Evolutionary conservation across 2,329 filamentous ascomycete genomes (phyloP), one percentile per base, ranked within the genome.

Genomic region (Phaeosphaeriaceae sp.): DNA sequence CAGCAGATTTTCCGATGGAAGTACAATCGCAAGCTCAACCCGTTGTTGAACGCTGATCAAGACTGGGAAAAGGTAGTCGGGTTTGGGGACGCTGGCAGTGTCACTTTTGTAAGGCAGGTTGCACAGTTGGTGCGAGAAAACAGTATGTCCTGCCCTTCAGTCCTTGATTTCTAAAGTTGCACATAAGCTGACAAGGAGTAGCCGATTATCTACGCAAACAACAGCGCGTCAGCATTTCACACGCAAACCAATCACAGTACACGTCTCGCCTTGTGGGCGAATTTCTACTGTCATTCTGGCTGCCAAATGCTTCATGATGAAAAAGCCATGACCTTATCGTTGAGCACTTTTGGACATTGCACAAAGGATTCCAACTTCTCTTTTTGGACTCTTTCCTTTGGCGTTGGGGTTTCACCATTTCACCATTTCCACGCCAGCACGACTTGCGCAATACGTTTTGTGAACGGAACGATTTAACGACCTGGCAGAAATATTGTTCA

Each of bases 1-100:
- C 66, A 74, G 42, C 73, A 73, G 15, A 69, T 81, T 11, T 81
- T 79, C 61, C 64, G 76, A 30, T 76, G 72, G 72, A 80, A 79
- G 58, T 79, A 79, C 57, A 74, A 77, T 40, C 73, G 74, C 52
- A 75, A 68, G 58, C 70, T 63, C 51, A 76, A 74, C 48, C 74
- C 71, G 17, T 68, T 78, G 53, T 54, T 62, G 3, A 67, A 73
- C 23, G 37, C 59, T 2, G 74, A 76, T 12, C 68, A 68, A 28
- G 70, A 70, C 23, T 74, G 69, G 64, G 75, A 74, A 46, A 72
- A 72, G 20, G 67, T 73, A 49, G 61, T 39, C 2, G 70, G 68
- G 1, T 67, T 71, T 51, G 68, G 66, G 0, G 73, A 76, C 37
- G 61, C 60, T 13, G 65, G 55, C 6, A 65, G 66, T 7, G 63